These are phyloP conservation scores for Vinca major DNA, from an alignment of 305 asterid species.

Conservation along the genomic window DNA sequence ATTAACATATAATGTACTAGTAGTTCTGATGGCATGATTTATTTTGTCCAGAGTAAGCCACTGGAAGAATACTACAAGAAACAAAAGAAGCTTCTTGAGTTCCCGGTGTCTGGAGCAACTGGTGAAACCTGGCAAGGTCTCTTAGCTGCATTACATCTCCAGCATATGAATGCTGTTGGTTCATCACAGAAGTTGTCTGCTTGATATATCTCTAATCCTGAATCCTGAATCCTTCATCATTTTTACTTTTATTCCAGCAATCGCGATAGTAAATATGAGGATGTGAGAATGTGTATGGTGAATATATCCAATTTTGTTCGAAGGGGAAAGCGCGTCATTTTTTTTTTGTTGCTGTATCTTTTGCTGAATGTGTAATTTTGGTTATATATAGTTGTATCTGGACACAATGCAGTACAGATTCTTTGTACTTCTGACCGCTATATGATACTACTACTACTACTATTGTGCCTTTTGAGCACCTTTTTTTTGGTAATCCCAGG, in stretches of 20 bases:
- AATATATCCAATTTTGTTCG: constrained; percentile 15
- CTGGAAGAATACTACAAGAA: constrained; percentile 75
- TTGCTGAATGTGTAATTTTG: not conserved
- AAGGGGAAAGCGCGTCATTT: not conserved
- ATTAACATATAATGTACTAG: not conserved
- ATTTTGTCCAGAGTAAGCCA: constrained; percentile 45
- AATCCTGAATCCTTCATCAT: not conserved
- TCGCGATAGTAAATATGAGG: constrained; percentile 9
- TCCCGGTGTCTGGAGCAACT: constrained; percentile 57
- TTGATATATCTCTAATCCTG: constrained; percentile 20
- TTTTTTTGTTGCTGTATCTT: too few species aligned
- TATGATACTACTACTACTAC: not conserved
- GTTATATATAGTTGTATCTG: not conserved
- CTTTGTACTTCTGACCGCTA: not conserved
- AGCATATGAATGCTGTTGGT: constrained; percentile 40
- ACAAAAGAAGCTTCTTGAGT: constrained; percentile 73
- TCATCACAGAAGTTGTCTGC: constrained; percentile 55
- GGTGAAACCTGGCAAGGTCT: constrained; percentile 83
- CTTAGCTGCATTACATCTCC: constrained; percentile 81
- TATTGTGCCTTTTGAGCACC: not conserved
- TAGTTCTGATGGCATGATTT: not conserved
- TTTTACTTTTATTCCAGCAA: not conserved
- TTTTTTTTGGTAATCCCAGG: too few species aligned
- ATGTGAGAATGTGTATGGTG: constrained; percentile 8
- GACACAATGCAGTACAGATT: not conserved